Evolutionary conservation across 192 early-diverging fungal genomes (phyloP), one percentile per base, ranked within the genome.

Genomic region (Backusella luteola): DNA sequence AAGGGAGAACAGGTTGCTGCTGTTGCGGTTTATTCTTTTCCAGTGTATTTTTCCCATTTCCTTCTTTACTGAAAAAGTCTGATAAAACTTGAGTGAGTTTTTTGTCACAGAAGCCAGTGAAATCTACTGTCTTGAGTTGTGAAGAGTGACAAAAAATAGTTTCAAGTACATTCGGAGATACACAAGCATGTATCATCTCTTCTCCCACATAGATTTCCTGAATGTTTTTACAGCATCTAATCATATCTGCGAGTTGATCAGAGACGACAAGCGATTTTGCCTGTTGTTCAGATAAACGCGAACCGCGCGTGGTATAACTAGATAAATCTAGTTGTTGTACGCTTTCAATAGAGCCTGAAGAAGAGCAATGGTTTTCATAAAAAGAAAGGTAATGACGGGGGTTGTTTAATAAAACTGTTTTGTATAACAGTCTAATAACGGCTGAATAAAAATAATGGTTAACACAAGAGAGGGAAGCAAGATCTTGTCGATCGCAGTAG

Each of bases 221-320:
- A 32, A 78, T 29, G 4, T 73, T 41, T 19, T 49, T 49, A 38
- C 77, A 78, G 8, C 63, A 44, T 38, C 46, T 63, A 26, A 78
- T 73, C 41, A 78, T 15, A 3, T 34, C 3, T 9, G 77, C 71
- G n/a, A 78, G 67, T 53, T 66, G 59, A 9, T 78, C 71, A 29
- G 71, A 63, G 15, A 67, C 23, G 19, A 78, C 63, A 23, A 73
- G 39, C 0, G 59, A 42, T 32, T 66, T 78, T 23, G 77, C 77
- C 32, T 78, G 67, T 41, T 72, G 71, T 49, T 78, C 71, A 26
- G 63, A 52, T 41, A 35, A 78, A 9, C 77, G 59, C 17, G 66
- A 67, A 38, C 77, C 77, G 17, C 66, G 66, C 1, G 71, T 78
- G 0, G 77, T 78, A 53, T 78, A 78, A 29, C 71, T 70, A 36